phyloP scores from a whole-genome alignment of 192 early-diverging fungal species.

The Gonapodya prolifera region DNA sequence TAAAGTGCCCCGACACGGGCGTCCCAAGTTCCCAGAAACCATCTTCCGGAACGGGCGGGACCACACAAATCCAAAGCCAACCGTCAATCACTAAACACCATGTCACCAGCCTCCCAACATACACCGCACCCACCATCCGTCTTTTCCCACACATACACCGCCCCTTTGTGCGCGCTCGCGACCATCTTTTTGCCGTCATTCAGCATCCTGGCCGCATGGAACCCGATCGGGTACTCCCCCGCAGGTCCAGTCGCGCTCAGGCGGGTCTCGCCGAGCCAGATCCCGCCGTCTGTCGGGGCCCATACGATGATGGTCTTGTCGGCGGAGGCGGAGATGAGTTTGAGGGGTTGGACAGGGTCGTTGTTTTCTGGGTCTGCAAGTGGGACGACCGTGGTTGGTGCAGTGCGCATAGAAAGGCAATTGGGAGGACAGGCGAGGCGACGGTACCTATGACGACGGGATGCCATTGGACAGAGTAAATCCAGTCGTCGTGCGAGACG shows the following conservation, averaged over 20 bases:
- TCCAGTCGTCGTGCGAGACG: conserved; percentile 95
- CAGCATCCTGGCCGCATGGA: conserved; percentile 63
- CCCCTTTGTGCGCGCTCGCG: conserved; percentile 70
- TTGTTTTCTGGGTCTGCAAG: conserved; percentile 15
- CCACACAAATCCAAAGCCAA: no score
- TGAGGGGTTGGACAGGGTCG: conserved; percentile 41
- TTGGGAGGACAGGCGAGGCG: background rate
- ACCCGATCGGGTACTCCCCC: conserved; percentile 66
- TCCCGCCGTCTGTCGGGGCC: conserved; percentile 61
- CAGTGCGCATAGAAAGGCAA: conserved; percentile 16
- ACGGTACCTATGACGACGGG: conserved; percentile 25
- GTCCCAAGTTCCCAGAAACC: conserved; percentile 68
- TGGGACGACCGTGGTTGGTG: background rate
- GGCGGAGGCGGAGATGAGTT: conserved; percentile 70
- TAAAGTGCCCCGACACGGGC: conserved; percentile 71
- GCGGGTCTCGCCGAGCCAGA: conserved; percentile 75
- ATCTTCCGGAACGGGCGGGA: no score
- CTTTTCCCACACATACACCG: conserved; percentile 71
- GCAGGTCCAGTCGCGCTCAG: conserved; percentile 90
- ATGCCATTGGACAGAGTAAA: conserved; percentile 72
- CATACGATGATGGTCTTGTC: conserved; percentile 90
- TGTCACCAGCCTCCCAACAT: no score
- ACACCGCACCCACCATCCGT: conserved; percentile 19
- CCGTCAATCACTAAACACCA: no score
- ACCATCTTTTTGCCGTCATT: conserved; percentile 50